These are phyloP conservation scores for Eucalyptus lansdowneana DNA, from an alignment of 345 rosid genomes.

Conservation along the genomic window DNA sequence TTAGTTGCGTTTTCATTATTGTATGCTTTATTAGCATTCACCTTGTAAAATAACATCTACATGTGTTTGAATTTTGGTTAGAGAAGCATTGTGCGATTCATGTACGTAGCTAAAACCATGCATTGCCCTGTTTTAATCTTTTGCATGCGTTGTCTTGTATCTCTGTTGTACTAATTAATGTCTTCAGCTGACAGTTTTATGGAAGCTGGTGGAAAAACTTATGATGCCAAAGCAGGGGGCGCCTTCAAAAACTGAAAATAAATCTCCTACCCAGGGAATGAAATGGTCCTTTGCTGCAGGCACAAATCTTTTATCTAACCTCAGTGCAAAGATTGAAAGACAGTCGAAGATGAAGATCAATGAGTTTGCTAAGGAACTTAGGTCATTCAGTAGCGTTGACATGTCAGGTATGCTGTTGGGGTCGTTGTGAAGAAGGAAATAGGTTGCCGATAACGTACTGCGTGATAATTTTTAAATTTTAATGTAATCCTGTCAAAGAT, in stretches of 20 bases:
- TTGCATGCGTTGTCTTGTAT: background rate
- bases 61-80: background rate
- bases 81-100: background rate
- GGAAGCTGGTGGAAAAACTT: conserved; percentile 77
- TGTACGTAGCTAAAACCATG: background rate
- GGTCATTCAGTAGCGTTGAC: conserved; percentile 71
- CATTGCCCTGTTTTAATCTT: background rate
- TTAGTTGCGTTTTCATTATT: background rate
- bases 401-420: conserved; percentile 62
- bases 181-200: conserved; percentile 91
- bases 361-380: conserved; percentile 72
- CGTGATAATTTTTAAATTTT: background rate
- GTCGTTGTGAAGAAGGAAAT: background rate
- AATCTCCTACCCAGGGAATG: conserved; percentile 42
- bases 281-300: conserved; percentile 72
- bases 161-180: conserved; percentile 35
- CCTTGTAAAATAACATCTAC: background rate
- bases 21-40: background rate
- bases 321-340: conserved; percentile 52
- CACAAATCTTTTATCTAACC: conserved; percentile 58
- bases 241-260: conserved; percentile 23
- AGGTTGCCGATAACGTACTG: background rate
- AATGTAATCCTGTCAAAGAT: background rate
- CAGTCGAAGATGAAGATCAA: conserved; percentile 75
- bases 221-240: conserved; percentile 35